A percentile compares a stretch with the other conserved stretches of the same genome.
These are phyloP conservation scores for Dichotomopilus funicola DNA, from an alignment of 2,329 filamentous ascomycete genomes.

Conservation along the genomic window DNA sequence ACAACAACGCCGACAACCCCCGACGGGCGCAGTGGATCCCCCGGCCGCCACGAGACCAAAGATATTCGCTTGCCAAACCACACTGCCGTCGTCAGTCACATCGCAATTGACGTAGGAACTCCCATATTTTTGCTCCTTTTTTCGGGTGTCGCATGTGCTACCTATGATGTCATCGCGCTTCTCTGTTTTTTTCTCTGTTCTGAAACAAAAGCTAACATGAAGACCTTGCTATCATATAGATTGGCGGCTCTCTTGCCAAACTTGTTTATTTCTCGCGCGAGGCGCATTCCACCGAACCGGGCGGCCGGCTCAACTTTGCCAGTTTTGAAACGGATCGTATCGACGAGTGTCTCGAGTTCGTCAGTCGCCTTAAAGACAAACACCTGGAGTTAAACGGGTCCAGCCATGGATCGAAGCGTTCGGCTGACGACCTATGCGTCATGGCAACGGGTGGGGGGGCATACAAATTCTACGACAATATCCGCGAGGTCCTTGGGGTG, in stretches of 20 bases:
- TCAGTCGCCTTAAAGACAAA: constrained; percentile 77
- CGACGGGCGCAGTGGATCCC: constrained; percentile 41
- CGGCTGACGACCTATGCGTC: constrained; percentile 64
- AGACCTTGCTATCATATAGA: constrained; percentile 45
- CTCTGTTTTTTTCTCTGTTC: background rate
- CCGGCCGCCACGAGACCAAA: constrained; percentile 63
- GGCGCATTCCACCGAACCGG: constrained; percentile 67
- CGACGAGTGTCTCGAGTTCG: constrained; percentile 87
- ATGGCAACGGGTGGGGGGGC: constrained; percentile 96
- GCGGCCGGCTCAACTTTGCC: constrained; percentile 88
- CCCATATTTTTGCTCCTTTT: constrained; percentile 8
- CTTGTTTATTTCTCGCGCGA: constrained; percentile 96
- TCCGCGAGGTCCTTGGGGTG: constrained; percentile 74
- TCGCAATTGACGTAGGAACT: constrained; percentile 80
- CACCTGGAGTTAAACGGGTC: constrained; percentile 71
- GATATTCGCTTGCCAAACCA: constrained; percentile 97
- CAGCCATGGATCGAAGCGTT: constrained; percentile 30
- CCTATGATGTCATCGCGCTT: constrained; percentile 21
- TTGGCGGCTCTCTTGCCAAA: constrained; percentile 92
- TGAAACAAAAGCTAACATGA: constrained; percentile 4
- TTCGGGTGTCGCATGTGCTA: background rate
- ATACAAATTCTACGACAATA: constrained; percentile 93
- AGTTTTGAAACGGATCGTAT: constrained; percentile 95
- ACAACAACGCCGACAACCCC: constrained; percentile 42
- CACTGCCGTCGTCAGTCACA: constrained; percentile 89